These are phyloP conservation scores for Gryganskiella cystojenkinii DNA, from an alignment of 192 early-diverging fungal genomes.

Conservation along the genomic window DNA sequence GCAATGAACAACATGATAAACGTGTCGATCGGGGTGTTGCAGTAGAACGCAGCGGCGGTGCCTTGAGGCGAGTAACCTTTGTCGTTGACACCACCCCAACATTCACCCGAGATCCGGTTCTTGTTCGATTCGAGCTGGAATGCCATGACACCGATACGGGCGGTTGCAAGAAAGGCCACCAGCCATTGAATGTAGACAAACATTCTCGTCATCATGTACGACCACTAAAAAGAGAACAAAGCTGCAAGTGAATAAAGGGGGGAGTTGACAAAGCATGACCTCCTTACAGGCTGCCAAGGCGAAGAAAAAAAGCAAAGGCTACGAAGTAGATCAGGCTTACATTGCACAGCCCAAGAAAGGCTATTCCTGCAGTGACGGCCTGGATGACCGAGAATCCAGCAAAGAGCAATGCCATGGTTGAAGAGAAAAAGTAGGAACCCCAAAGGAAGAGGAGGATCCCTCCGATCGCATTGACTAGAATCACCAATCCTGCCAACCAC, in stretches of 20 bases:
- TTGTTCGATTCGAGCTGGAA: constrained; percentile 15
- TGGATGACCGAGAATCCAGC: constrained; percentile 20
- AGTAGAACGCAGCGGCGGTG: background rate
- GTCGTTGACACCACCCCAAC: background rate
- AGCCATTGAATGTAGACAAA: constrained; percentile 35
- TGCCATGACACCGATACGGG: constrained; percentile 26
- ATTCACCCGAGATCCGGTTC: constrained; percentile 8
- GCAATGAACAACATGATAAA: constrained; percentile 15
- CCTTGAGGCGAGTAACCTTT: background rate
- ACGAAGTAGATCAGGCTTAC: constrained; percentile 3
- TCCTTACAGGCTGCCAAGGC: background rate
- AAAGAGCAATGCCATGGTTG: background rate
- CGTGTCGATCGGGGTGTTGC: constrained; percentile 9
- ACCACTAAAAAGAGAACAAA: constrained; percentile 9
- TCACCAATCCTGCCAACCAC: constrained; percentile 8
- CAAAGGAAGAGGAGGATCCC: constrained; percentile 11
- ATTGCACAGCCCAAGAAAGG: constrained; percentile 11
- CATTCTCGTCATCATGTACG: constrained; percentile 30
- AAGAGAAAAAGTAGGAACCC: constrained; percentile 15
- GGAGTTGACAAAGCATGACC: background rate
- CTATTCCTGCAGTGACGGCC: background rate
- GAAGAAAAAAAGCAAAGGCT: too few species aligned
- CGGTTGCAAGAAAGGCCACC: constrained; percentile 9
- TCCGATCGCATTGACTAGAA: constrained; percentile 17
- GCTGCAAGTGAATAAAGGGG: background rate